Evolutionary conservation across 1,284 basidiomycete genomes (phyloP), one percentile per base, ranked within the genome.

Genomic region (Sporisorium sorghi): DNA sequence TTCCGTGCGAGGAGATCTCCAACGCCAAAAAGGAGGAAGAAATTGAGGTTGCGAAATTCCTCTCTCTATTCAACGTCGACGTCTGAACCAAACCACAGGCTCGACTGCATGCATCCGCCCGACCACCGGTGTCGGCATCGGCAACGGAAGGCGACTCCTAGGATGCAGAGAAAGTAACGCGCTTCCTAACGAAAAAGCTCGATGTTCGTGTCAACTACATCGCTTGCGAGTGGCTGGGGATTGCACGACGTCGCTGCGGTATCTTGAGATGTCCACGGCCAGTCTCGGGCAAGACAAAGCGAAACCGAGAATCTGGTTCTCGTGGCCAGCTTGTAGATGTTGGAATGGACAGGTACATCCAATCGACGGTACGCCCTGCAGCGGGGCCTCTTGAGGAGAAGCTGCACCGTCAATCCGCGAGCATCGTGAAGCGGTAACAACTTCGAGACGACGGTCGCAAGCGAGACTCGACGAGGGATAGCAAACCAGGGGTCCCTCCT

Each of bases 301-400:
- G 21, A 44, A 24, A 9, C 42, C 42, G 42, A 26, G 23, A 26
- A 14, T 8, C 21, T 26, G 43, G 37, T 19, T 9, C 10, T 40
- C 1, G 37, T 40, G 37, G 37, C 37, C 37, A 40, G n/a, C 17
- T n/a, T 1, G 49, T 59, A 59, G 57, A 59, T 52, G 57, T 59
- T 59, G 33, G 12, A 24, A 5, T 2, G 10, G 23, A 12, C 17
- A 23, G 23, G 19, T 5, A 44, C 12, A 12, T 6, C 12, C 15
- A 32, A 2, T 49, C 28, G 28, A 32, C 7, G 49, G 49, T 39
- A 51, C 57, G 42, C 57, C 52, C 17, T 59, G 57, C 49, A 52
- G 48, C 48, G 49, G 49, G 46, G 57, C 40, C n/a, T n/a, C n/a
- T n/a, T n/a, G n/a, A n/a, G n/a, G n/a, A n/a, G 14, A 15, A 44